Evolutionary conservation across 192 early-diverging fungal species (phyloP).

Genomic region (Podila clonocystis): DNA sequence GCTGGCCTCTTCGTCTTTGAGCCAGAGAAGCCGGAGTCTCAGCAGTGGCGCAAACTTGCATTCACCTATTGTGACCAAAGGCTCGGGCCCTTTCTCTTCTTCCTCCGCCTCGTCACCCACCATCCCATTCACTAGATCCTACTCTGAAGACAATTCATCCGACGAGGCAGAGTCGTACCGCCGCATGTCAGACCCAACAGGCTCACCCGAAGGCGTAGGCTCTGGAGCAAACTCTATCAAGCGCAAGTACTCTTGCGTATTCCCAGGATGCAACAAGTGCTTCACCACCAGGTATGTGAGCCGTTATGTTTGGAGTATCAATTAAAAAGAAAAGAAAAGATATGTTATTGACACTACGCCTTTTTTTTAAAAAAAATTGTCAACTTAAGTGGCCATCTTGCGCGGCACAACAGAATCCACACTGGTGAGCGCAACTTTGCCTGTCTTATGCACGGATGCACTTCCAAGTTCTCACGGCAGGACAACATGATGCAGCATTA

Average conservation of each 20-base stretch:
- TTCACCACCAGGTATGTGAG: slow-evolving; percentile 77
- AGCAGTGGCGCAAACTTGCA: slow-evolving; percentile 22
- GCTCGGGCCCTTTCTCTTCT: slow-evolving; percentile 11
- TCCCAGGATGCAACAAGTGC: slow-evolving; percentile 73
- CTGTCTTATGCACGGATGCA: slow-evolving; percentile 75
- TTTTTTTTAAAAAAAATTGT: too few species aligned
- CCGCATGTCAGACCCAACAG: slow-evolving; percentile 31
- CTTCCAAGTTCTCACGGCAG: slow-evolving; percentile 79
- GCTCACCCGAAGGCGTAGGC: not conserved
- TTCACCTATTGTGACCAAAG: slow-evolving; percentile 12
- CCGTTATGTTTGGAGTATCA: not conserved
- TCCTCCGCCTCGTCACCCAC: slow-evolving; percentile 15
- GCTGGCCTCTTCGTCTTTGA: slow-evolving; percentile 18
- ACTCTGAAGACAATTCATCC: slow-evolving; percentile 36
- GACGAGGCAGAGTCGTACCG: slow-evolving; percentile 31
- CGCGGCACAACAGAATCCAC: slow-evolving; percentile 84
- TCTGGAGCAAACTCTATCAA: slow-evolving; percentile 46
- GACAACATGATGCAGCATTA: slow-evolving; percentile 93
- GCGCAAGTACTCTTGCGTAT: slow-evolving; percentile 78
- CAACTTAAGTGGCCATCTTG: slow-evolving; percentile 73
- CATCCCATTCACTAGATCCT: slow-evolving; percentile 28
- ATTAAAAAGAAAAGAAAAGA: too few species aligned
- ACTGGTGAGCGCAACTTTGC: slow-evolving; percentile 84
- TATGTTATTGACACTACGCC: too few species aligned
- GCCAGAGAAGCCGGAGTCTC: slow-evolving; percentile 41